A percentile compares a stretch with the other conserved stretches of the same genome.
phyloP scores from a whole-genome alignment of 1,284 basidiomycete genomes.

The Cystobasidium sp. region DNA sequence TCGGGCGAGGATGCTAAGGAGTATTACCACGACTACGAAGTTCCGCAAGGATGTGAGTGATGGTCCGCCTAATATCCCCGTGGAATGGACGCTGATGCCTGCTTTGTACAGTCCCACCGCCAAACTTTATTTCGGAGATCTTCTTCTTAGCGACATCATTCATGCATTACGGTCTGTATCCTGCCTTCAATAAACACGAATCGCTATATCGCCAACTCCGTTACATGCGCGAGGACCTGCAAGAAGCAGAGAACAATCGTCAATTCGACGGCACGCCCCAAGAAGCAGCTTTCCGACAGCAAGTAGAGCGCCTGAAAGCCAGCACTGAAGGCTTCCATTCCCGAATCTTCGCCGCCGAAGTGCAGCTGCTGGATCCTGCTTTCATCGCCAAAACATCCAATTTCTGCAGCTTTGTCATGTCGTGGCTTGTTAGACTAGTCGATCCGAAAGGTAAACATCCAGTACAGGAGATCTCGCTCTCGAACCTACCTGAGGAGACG shows the following conservation, averaged over 20 bases:
- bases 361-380: slow-evolving; percentile 84
- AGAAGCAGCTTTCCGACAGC: slow-evolving; percentile 48
- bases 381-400: slow-evolving; percentile 68
- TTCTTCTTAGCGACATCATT: slow-evolving; percentile 86
- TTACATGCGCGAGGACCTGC: slow-evolving; percentile 67
- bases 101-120: slow-evolving; percentile 55
- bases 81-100: not conserved
- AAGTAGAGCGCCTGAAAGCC: slow-evolving; percentile 56
- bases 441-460: slow-evolving; percentile 84
- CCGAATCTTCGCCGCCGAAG: slow-evolving; percentile 72
- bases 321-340: slow-evolving; percentile 51
- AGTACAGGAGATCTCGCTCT: slow-evolving; percentile 67
- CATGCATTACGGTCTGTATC: slow-evolving; percentile 82
- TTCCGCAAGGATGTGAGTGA: slow-evolving; percentile 48
- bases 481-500: slow-evolving; percentile 76
- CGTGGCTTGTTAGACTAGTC: slow-evolving; percentile 91
- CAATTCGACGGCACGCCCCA: slow-evolving; percentile 58
- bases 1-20: slow-evolving; percentile 78
- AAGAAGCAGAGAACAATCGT: slow-evolving; percentile 73
- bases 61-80: not conserved
- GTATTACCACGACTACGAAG: slow-evolving; percentile 67
- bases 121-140: slow-evolving; percentile 94
- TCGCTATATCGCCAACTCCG: slow-evolving; percentile 69
- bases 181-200: slow-evolving; percentile 74
- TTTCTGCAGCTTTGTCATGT: slow-evolving; percentile 87